phyloP scores from a whole-genome alignment of 805 yeast genomes.

The Ogataea sp. region DNA sequence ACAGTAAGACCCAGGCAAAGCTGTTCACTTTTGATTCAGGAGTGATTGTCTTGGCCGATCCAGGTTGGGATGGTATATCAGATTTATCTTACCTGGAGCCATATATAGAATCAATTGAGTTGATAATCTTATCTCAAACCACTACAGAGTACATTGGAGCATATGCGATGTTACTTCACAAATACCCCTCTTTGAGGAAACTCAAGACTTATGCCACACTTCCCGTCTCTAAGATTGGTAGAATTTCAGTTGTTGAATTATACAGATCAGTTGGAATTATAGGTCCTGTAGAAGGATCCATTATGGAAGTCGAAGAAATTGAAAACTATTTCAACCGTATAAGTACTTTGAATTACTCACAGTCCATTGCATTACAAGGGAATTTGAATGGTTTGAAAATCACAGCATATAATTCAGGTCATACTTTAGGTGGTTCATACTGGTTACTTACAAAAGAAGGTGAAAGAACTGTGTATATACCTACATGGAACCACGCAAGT shows the following conservation, averaged over 20 bases:
- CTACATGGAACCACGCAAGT: slow-evolving; percentile 90
- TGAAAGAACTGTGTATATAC: slow-evolving; percentile 81
- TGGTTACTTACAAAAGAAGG: slow-evolving; percentile 71
- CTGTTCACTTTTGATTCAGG: slow-evolving; percentile 48
- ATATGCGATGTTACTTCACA: slow-evolving; percentile 53
- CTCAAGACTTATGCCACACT: slow-evolving; percentile 80
- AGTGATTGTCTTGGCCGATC: slow-evolving; percentile 56
- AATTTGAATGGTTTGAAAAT: slow-evolving; percentile 51
- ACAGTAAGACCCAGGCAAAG: slow-evolving; percentile 20
- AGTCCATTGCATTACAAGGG: slow-evolving; percentile 57
- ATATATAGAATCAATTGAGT: slow-evolving; percentile 44
- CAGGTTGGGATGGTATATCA: slow-evolving; percentile 60
- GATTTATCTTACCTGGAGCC: slow-evolving; percentile 34
- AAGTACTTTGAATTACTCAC: slow-evolving; percentile 66
- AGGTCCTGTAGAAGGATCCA: slow-evolving; percentile 58
- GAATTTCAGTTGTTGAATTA: slow-evolving; percentile 76
- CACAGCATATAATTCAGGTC: slow-evolving; percentile 88
- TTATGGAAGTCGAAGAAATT: slow-evolving; percentile 61
- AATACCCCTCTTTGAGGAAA: slow-evolving; percentile 49
- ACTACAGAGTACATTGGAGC: slow-evolving; percentile 77
- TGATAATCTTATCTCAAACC: slow-evolving; percentile 81
- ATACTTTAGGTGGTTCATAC: slow-evolving; percentile 85
- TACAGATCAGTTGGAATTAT: slow-evolving; percentile 66
- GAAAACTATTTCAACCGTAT: slow-evolving; percentile 75
- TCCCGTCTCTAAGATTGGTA: slow-evolving; percentile 84